phyloP scores from a whole-genome alignment of 768 basidiomycete genomes.

The Leucosporidium scottii region DNA sequence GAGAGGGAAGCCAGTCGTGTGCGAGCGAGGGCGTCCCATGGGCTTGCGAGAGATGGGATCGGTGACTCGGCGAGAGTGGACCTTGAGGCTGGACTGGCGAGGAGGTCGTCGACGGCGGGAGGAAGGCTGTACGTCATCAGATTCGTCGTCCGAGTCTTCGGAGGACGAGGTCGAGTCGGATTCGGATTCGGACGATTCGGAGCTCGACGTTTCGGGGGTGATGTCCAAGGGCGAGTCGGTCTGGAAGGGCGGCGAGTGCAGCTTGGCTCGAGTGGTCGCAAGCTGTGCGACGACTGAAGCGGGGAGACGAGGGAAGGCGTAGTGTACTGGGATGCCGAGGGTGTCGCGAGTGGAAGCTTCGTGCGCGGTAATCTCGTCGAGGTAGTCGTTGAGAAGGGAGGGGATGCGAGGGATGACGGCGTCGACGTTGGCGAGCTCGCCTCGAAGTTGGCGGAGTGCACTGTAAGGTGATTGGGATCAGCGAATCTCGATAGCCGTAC shows the following conservation, averaged over 20 bases:
- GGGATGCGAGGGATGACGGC: neutral
- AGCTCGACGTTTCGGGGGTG: neutral
- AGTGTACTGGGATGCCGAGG: neutral
- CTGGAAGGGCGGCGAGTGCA: neutral
- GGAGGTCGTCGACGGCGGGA: neutral
- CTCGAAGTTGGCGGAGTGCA: conserved; percentile 2
- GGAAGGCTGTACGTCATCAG: neutral
- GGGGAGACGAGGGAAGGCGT: conserved; percentile 2
- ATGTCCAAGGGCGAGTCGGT: neutral
- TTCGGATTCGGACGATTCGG: neutral
- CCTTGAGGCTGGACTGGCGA: neutral
- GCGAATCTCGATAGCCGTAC: too few species aligned
- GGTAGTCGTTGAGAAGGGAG: neutral
- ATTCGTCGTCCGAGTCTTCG: neutral
- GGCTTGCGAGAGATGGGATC: neutral
- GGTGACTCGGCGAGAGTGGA: neutral
- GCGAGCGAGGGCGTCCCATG: neutral
- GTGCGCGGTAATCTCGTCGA: conserved; percentile 1
- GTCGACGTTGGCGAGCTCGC: neutral
- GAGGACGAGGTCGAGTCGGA: neutral
- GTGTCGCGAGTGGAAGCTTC: neutral
- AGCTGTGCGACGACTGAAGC: conserved; percentile 7
- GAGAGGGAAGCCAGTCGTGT: neutral
- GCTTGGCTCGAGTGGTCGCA: neutral
- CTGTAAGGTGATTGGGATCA: neutral